Conservation (phyloP, 2,329 filamentous ascomycete genomes). For the Microsporum canis region DNA sequence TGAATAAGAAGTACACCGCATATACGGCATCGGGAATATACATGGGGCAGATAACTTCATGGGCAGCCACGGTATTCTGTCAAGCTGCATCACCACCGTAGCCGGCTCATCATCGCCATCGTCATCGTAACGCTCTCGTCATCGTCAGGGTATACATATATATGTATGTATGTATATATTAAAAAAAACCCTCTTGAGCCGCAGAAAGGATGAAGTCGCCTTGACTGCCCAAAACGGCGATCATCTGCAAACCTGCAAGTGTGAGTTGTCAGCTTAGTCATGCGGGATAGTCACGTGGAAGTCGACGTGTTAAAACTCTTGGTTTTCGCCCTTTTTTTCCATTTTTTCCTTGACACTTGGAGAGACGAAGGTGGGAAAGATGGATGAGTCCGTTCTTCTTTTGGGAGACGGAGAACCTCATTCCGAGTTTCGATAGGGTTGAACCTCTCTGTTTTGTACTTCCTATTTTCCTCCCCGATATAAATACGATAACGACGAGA, state of each 20-base stretch:
- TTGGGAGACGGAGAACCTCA: neutral
- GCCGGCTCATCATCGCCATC: neutral
- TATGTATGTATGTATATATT: too few species aligned
- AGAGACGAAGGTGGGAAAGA: too few species aligned
- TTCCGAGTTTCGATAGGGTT: neutral
- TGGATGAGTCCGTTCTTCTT: neutral
- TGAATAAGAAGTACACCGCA: too few species aligned
- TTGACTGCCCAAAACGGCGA: neutral
- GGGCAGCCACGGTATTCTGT: neutral
- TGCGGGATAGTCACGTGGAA: neutral
- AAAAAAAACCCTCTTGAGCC: neutral
- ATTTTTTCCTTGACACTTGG: neutral
- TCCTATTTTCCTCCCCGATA: neutral
- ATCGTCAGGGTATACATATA: neutral
- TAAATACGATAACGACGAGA: neutral
- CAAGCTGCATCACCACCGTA: neutral
- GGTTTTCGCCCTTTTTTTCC: neutral
- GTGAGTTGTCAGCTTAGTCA: constrained; percentile 1
- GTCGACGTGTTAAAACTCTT: neutral
- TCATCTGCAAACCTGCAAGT: neutral
- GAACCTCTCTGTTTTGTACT: neutral
- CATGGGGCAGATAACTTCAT: neutral
- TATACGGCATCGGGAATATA: too few species aligned
- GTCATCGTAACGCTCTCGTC: neutral
- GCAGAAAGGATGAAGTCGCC: neutral